Conservation (phyloP, 305 asterid species). For the Solanum chacoense region DNA sequence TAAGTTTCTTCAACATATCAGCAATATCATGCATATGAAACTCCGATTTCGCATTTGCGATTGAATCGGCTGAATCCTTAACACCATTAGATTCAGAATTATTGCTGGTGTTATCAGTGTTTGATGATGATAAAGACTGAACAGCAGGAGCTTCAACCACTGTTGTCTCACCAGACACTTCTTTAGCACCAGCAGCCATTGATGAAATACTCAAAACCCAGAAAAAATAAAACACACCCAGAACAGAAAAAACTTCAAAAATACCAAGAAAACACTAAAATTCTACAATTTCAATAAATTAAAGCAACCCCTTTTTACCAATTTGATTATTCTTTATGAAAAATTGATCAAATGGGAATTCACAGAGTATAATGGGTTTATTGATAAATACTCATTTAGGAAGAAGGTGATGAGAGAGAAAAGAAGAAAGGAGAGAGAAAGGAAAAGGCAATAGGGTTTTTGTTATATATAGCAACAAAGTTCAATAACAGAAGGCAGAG, state of each 20-base stretch:
- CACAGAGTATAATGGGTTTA: neutral
- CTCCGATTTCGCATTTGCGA: slow-evolving; percentile 27
- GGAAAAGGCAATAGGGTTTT: neutral
- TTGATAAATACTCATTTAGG: slow-evolving; percentile 31
- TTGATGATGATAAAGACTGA: slow-evolving; percentile 11
- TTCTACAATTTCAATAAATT: slow-evolving; percentile 19
- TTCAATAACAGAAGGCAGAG: neutral
- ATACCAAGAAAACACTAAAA: slow-evolving; percentile 4
- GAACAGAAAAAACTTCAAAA: neutral
- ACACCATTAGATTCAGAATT: slow-evolving; percentile 22
- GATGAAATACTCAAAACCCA: slow-evolving; percentile 6
- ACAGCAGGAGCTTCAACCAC: slow-evolving; percentile 42
- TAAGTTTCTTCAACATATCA: slow-evolving; percentile 59
- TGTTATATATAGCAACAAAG: neutral
- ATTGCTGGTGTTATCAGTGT: slow-evolving; percentile 19
- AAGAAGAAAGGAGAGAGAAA: neutral
- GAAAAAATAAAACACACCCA: slow-evolving; percentile 3
- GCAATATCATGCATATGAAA: slow-evolving; percentile 51
- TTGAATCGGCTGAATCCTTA: slow-evolving; percentile 37
- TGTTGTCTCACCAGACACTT: slow-evolving; percentile 58
- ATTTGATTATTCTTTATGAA: neutral
- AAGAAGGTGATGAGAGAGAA: neutral
- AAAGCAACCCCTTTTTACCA: neutral
- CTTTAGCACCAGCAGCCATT: slow-evolving; percentile 81
- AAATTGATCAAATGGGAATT: neutral